Conservation (phyloP, 129 eudicot species). For the Smallanthus sonchifolius region DNA sequence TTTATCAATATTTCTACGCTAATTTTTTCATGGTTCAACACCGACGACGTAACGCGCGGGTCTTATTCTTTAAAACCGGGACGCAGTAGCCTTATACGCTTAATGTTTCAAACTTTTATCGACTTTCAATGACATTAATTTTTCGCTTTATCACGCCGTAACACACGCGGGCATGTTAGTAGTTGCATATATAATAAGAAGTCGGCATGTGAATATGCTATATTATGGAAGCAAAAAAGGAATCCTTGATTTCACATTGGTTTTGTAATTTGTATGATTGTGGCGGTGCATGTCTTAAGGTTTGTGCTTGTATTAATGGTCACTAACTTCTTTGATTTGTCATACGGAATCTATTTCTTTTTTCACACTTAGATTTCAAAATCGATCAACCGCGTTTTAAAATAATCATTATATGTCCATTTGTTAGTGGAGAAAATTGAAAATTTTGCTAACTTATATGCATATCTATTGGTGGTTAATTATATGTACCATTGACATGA, state of each 20-base stretch:
- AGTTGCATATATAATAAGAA: background rate
- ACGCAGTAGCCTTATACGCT: too few relatives aligned
- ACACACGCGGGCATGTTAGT: too few relatives aligned
- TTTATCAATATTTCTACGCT: too few relatives aligned
- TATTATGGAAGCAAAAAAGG: too few relatives aligned
- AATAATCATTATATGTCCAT: background rate
- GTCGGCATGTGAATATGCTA: background rate
- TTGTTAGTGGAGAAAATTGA: background rate
- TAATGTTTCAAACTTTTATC: too few relatives aligned
- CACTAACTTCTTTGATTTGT: background rate
- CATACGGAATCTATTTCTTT: background rate
- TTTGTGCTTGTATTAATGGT: background rate
- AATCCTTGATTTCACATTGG: background rate
- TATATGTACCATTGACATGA: conserved; percentile 6
- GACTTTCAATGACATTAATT: too few relatives aligned
- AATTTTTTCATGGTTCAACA: too few relatives aligned
- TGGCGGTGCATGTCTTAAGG: background rate
- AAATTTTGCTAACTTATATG: background rate
- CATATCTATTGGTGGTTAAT: background rate
- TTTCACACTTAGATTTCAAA: conserved; percentile 12
- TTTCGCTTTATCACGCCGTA: too few relatives aligned
- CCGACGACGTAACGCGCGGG: too few relatives aligned
- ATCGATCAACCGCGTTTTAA: conserved; percentile 15
- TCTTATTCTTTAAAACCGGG: too few relatives aligned
- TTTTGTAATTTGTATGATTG: background rate